Base-by-base conservation (phyloP, 1,284 basidiomycete species). In the Cyathus olla region DNA sequence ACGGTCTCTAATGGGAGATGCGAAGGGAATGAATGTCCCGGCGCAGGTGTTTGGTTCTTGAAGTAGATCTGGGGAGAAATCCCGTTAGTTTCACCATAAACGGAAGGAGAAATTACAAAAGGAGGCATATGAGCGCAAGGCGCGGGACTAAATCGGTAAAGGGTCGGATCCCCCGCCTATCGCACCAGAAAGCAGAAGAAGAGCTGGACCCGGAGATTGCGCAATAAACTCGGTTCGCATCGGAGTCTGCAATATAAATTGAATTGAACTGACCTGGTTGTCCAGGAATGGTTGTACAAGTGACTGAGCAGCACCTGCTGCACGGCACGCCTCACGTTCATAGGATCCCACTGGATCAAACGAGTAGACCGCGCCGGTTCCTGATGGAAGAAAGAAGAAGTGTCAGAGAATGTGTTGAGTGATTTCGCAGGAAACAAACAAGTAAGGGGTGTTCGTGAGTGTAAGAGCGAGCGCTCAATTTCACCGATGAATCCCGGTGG, bases 271-370 rank as follows among this genome's bases (percentile, higher is more conserved):
- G 74, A 92, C 95, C 88, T 97, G 96, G 79, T 97, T 98, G 80
- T 98, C 96, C 72, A 98, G 83, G 89, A 98, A 97, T 4, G 96
- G 96, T 75, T 98, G 96, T 17, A 98, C 89, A 40, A 98, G 87
- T 51, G 90, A 87, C 75, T 95, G 93, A 26, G 96, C 96, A 11
- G 96, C 94, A 61, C 96, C 96, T 51, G 96, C 95, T 39, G 95
- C 95, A 67, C 96, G 91, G 81, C 96, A 98, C 46, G 94, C 90
- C 81, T 97, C 95, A 63, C 96, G 93, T 79, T 98, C 96, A 78
- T 98, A 98, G 56, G 93, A 95, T 47, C 96, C 96, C 35, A 98
- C 95, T 37, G 96, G 96, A 80, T 98, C 96, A 78, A 97, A 98
- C 26, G 95, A 97, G 84, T 98, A 98, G 21, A 98, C 96, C 3